Evolutionary conservation across 2,329 filamentous ascomycete genomes (phyloP), one percentile per base, ranked within the genome.

Genomic region (Gyromitra esculenta): DNA sequence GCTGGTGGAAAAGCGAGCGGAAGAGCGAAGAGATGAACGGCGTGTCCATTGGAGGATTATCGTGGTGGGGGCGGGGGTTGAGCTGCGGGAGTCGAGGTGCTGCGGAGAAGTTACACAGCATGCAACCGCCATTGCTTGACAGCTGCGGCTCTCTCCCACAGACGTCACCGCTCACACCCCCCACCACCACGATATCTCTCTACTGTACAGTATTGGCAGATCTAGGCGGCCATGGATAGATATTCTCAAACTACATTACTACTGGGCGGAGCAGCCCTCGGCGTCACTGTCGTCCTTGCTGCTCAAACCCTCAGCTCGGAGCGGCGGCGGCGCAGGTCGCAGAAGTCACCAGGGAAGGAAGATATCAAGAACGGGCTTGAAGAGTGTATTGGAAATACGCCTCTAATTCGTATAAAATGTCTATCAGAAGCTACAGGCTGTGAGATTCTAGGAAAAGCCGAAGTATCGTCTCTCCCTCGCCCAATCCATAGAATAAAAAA

Each of bases 321-420:
- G 18, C 74, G 21, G 11, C 65, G 15, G 13, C 43, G 70, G 31
- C 48, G 65, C 54, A 66, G 57, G 37, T 50, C 68, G 39, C 74
- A 31, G 63, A 31, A 11, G n/a, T 18, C 43, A 13, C 8, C 52
- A 50, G 45, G 4, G 35, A 39, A 81, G 82, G 35, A 80, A 39
- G 80, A 81, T 76, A 89, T 95, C 72, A 89, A 89, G 13, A 88
- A 92, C 72, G 96, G 96, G 18, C 92, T 99, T 76, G 94, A 97
- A 83, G 92, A 91, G 59, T 93, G 92, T 82, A 98, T 99, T 82
- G 96, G 96, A 73, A 92, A 97, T 84, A 99, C 96, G 13, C 95
- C 94, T 0, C 87, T 99, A 35, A 89, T 99, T 81, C 89, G 89
- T 79, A 94, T 99, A 82, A 91, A 90, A 80, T 94, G 92, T 48